Base-by-base conservation (phyloP, 768 basidiomycete genomes). In the Filobasidium wieringae region DNA sequence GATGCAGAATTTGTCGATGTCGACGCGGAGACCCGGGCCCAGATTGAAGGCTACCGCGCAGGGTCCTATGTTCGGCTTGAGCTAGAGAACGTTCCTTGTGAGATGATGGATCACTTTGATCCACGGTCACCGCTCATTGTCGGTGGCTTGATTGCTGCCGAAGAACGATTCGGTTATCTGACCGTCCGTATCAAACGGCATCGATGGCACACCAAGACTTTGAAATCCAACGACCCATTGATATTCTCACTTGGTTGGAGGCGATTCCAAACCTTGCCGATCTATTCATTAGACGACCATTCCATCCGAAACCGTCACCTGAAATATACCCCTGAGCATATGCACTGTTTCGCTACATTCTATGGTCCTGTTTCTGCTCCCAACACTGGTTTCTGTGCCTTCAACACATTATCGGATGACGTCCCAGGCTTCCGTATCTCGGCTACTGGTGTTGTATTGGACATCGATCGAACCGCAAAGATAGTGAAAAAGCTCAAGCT, bases 301-400 rank as follows among this genome's bases (percentile, higher is more conserved):
- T 89, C 87, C 9, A 93, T 96, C 64, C 87, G 95, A 17, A 95
- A 96, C 84, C 88, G 95, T 33, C 87, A 97, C 85, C 86, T 99
- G 76, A 99, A 99, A 76, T 99, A 99, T 72, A 96, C 95, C 0
- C 95, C 95, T 0, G 95, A 99, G 75, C 95, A 99, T 69, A 96
- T 93, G 95, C 95, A 99, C 71, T 99, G 95, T 68, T 93, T 85
- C 68, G 93, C 92, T 2, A 95, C 92, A 2, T 95, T 97, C 74
- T 99, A 92, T 68, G 93, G 90, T 0, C 93, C 95, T 7, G 84
- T 89, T 22, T 78, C 89, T 2, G 77, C 88, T 0, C 93, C 92
- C 22, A 95, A 95, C 74, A 95, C 89, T 0, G 91, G 92, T 31
- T 92, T 99, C 76, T 97, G 95, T 72, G 86, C 93, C 1, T 97